These are phyloP conservation scores for Hondaea fermentalgiana DNA, from an alignment of 108 stramenopile species.

Conservation along the genomic window DNA sequence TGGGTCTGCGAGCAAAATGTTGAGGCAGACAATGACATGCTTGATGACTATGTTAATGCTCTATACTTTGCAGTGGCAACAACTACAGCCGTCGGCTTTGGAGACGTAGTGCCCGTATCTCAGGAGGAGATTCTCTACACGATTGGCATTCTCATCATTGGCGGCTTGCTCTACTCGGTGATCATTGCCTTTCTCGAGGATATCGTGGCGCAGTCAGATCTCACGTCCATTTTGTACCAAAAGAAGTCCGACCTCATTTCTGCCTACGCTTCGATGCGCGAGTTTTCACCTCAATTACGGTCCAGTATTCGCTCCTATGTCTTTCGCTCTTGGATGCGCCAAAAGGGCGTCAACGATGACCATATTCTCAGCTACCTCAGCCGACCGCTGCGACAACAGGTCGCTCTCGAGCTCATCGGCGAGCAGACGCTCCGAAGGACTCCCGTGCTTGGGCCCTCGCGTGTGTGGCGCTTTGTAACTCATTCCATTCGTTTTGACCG, in stretches of 20 bases:
- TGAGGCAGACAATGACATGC: background rate
- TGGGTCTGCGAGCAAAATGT: background rate
- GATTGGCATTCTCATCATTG: constrained; percentile 40
- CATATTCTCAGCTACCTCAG: constrained; percentile 36
- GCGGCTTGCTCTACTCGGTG: constrained; percentile 45
- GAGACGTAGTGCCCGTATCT: constrained; percentile 45
- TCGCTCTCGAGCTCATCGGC: background rate
- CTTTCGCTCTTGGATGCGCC: constrained; percentile 41
- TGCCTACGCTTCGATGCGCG: constrained; percentile 27
- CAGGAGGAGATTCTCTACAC: constrained; percentile 43
- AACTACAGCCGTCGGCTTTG: constrained; percentile 6
- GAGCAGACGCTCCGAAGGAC: background rate
- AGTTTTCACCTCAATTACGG: constrained; percentile 33
- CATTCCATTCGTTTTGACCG: background rate
- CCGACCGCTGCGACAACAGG: background rate
- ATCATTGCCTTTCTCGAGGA: constrained; percentile 52
- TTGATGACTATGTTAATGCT: background rate
- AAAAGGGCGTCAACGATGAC: constrained; percentile 41
- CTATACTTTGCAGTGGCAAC: background rate
- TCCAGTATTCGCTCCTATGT: constrained; percentile 38
- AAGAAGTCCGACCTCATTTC: constrained; percentile 39
- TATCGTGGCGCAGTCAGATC: constrained; percentile 56
- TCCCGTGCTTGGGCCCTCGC: background rate
- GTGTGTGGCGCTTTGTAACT: background rate
- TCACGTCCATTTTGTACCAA: constrained; percentile 49